Evolutionary conservation across 1,139 yeast species (phyloP).

Genomic region (Keqinozyma sinolaborantium): DNA sequence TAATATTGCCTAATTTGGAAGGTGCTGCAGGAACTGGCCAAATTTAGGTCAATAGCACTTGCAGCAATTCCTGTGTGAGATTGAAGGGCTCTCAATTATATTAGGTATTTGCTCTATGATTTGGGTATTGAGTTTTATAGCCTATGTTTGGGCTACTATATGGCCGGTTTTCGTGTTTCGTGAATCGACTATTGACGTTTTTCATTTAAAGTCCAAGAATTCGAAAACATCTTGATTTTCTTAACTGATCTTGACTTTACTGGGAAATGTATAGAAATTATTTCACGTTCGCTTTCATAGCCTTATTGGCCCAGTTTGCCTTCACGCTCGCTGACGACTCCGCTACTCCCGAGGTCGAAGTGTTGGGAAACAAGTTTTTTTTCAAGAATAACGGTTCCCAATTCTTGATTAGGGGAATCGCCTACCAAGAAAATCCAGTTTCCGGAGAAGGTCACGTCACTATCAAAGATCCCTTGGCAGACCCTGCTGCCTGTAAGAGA

Average conservation of each 20-base stretch:
- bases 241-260: background rate
- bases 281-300: background rate
- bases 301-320: background rate
- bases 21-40: background rate
- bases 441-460: slow-evolving; percentile 35
- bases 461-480: slow-evolving; percentile 72
- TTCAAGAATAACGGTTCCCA: slow-evolving; percentile 44
- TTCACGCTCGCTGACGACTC: background rate
- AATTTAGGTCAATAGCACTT: background rate
- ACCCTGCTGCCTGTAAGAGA: slow-evolving; percentile 68
- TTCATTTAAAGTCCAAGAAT: background rate
- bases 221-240: too few relatives aligned
- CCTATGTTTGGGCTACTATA: background rate
- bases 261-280: background rate
- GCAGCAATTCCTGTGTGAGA: background rate
- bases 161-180: background rate
- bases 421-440: slow-evolving; percentile 42
- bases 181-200: background rate
- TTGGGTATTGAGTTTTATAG: background rate
- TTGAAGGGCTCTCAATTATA: background rate
- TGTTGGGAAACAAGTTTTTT: slow-evolving; percentile 44
- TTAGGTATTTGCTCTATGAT: too few relatives aligned
- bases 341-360: slow-evolving; percentile 31
- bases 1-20: background rate
- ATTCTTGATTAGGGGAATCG: slow-evolving; percentile 43